These are phyloP conservation scores for Alternaria gaisen DNA, from an alignment of 2,329 filamentous ascomycete species.

Conservation along the genomic window DNA sequence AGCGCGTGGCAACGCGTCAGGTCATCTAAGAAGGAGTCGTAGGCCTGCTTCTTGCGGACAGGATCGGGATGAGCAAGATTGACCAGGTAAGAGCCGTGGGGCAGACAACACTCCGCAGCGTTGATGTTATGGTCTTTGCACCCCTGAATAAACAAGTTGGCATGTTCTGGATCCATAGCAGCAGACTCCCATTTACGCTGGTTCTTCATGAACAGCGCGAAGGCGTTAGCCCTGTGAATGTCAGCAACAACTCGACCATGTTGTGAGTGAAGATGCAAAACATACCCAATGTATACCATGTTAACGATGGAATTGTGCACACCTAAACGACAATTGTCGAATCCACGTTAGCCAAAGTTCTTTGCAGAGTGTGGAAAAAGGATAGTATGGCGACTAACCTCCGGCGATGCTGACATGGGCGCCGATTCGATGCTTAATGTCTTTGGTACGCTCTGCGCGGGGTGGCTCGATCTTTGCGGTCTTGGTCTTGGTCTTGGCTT, in stretches of 20 bases:
- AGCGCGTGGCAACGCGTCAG: conserved; percentile 83
- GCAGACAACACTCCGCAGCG: conserved; percentile 77
- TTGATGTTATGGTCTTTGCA: conserved; percentile 77
- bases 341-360: conserved; percentile 27
- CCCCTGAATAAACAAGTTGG: conserved; percentile 72
- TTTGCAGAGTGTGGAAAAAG: background rate
- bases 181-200: conserved; percentile 95
- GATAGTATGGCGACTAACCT: conserved; percentile 62
- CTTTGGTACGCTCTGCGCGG: conserved; percentile 73
- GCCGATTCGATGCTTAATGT: conserved; percentile 84
- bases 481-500: conserved; percentile 57
- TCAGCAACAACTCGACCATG: conserved; percentile 30
- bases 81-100: conserved; percentile 95
- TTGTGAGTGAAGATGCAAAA: conserved; percentile 1
- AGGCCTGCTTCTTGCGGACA: conserved; percentile 84
- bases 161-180: conserved; percentile 72
- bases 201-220: conserved; percentile 94
- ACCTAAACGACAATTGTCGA: conserved; percentile 60
- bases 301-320: conserved; percentile 89
- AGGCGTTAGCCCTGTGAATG: conserved; percentile 76
- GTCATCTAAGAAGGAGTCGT: conserved; percentile 86
- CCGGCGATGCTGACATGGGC: conserved; percentile 92
- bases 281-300: conserved; percentile 74
- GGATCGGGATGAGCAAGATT: conserved; percentile 89
- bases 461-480: conserved; percentile 63